Evolutionary conservation across 495 filamentous ascomycete species (phyloP).

Genomic region (Aspergillus olivimuriae): DNA sequence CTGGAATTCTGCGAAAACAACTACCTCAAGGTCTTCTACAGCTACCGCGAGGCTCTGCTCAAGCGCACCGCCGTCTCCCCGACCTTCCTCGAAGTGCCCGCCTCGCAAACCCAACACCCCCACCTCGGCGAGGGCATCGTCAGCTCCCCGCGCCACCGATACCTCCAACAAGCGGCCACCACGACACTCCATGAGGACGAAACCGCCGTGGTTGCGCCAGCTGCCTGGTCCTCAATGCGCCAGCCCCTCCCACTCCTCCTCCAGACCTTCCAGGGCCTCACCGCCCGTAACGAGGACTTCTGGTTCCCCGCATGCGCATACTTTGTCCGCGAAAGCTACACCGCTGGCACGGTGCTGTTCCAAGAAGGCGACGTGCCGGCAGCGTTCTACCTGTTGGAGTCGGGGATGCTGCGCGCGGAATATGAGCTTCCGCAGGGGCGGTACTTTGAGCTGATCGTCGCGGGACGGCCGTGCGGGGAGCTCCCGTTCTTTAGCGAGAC

Average conservation of each 20-base stretch:
- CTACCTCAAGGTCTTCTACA: constrained; percentile 80
- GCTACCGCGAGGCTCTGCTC: constrained; percentile 34
- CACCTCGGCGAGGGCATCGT: constrained; percentile 43
- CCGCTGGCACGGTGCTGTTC: constrained; percentile 68
- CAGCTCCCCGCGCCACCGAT: constrained; percentile 70
- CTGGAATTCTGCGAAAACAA: constrained; percentile 95
- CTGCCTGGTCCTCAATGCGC: constrained; percentile 71
- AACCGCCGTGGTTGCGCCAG: constrained; percentile 37
- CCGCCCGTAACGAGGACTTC: constrained; percentile 76
- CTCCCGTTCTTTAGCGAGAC: constrained; percentile 93
- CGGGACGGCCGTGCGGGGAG: constrained; percentile 92
- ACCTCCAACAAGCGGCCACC: constrained; percentile 72
- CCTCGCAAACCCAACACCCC: constrained; percentile 12
- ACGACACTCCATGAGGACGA: constrained; percentile 60
- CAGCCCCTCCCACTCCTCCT: constrained; percentile 87
- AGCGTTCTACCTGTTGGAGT: constrained; percentile 88
- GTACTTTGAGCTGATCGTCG: constrained; percentile 86
- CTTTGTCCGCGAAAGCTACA: constrained; percentile 60
- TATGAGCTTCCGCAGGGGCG: constrained; percentile 86
- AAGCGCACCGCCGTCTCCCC: constrained; percentile 17
- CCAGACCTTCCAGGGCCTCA: constrained; percentile 84
- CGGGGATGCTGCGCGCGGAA: constrained; percentile 79
- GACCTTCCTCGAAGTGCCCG: constrained; percentile 48
- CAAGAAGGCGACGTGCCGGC: constrained; percentile 60
- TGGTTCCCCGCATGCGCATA: constrained; percentile 75